phyloP scores from a whole-genome alignment of 441 rosid genomes.

The Gossypium gossypioides region DNA sequence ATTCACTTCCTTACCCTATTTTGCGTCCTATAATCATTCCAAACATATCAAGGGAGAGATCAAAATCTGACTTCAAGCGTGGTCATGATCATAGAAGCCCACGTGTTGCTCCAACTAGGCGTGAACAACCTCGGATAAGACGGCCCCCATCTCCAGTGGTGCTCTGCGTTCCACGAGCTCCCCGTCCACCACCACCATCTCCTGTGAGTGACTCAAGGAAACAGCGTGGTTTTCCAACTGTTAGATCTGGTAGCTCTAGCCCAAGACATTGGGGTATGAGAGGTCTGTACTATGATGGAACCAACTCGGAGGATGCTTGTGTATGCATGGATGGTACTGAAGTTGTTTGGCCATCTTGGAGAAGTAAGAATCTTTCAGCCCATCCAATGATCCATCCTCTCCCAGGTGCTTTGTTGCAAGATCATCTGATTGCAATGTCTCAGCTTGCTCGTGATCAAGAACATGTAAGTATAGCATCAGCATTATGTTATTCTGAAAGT shows the following conservation, averaged over 20 bases:
- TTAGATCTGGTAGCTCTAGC: constrained; percentile 98
- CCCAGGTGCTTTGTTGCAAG: constrained; percentile 75
- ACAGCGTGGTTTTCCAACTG: constrained; percentile 83
- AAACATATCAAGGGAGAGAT: constrained; percentile 53
- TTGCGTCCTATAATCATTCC: constrained; percentile 91
- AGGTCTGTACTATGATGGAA: constrained; percentile 75
- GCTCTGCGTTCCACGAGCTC: constrained; percentile 91
- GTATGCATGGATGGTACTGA: constrained; percentile 63
- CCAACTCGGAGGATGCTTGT: constrained; percentile 63
- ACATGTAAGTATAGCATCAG: constrained; percentile 48
- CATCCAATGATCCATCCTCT: constrained; percentile 82
- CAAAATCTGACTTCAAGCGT: constrained; percentile 64
- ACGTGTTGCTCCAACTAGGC: constrained; percentile 62
- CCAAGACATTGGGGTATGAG: constrained; percentile 96
- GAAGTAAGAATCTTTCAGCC: constrained; percentile 69
- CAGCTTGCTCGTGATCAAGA: constrained; percentile 91
- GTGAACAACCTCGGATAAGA: constrained; percentile 77
- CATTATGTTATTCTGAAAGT: constrained; percentile 13
- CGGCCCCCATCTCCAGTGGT: constrained; percentile 98
- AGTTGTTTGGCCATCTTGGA: constrained; percentile 94
- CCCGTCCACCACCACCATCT: constrained; percentile 90
- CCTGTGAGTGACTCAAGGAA: constrained; percentile 82
- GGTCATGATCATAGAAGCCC: constrained; percentile 69
- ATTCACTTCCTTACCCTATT: constrained; percentile 72
- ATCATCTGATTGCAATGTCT: constrained; percentile 75